Evolutionary conservation across 768 basidiomycete genomes (phyloP), one percentile per base, ranked within the genome.

Genomic region (Mrakia hoshinonis): DNA sequence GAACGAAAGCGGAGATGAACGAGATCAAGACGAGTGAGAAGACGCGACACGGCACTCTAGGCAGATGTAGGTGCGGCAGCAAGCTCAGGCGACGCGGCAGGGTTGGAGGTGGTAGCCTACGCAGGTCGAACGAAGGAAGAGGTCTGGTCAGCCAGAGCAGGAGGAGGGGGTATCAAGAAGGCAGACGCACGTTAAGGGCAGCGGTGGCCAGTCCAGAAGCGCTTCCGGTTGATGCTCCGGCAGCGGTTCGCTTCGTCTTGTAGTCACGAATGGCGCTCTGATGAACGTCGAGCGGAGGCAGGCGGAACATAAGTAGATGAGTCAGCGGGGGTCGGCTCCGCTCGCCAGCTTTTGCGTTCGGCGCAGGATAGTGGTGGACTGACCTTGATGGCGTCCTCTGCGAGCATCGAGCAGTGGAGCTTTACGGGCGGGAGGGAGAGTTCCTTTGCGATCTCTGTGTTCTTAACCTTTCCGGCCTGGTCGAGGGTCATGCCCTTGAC

Each of bases 401-500:
- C 94, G 75, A 97, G 81, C 89, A 97, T 90, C 88, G 78, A 73
- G 78, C 74, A 78, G 66, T 78, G 80, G 60, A 81, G 67, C 81
- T 98, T 98, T 77, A 98, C 95, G 63, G 95, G 94, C 7, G 95
- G 95, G 61, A 98, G 81, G 76, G 89, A 90, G 22, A 98, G 82
- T 81, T 98, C 96, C 82, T 96, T 94, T 26, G 96, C 96, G 78
- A 98, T 99, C 80, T 98, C 96, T 13, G 96, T 98, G 83, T 99
- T 99, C 82, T 94, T 96, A 76, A 99, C 95, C 79, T 88, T 88
- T 68, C 91, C 91, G 10, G 96, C 96, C 73, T 93, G 91, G 67
- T 97, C 96, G 69, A 99, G 81, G 11, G 89, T 88, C 73, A 98
- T 84, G 31, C 96, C 96, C 81, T 88, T 95, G 73, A 99, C 95